Evolutionary conservation across 768 basidiomycete species (phyloP).

Genomic region (Podaxis sp.): DNA sequence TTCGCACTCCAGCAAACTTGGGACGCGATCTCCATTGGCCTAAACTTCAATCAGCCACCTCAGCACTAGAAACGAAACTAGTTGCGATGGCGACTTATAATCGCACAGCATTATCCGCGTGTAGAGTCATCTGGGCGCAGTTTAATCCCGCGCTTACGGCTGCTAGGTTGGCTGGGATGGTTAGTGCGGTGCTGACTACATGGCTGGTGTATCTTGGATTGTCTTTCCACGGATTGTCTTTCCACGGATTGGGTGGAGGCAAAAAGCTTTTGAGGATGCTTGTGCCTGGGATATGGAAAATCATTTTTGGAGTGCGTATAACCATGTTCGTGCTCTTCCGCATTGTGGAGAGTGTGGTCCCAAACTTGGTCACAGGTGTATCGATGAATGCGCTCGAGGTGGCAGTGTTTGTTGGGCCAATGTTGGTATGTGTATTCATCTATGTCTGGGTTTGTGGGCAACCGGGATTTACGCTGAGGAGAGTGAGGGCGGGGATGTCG

Average conservation of each 20-base stretch:
- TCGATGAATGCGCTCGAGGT: not conserved
- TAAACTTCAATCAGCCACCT: too few species aligned
- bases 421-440: slow-evolving; percentile 6
- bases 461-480: not conserved
- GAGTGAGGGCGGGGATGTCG: not conserved
- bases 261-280: not conserved
- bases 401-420: not conserved
- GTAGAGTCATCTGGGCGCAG: too few species aligned
- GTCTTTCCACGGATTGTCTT: too few species aligned
- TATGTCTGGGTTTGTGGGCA: not conserved
- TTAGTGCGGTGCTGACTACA: too few species aligned
- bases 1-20: slow-evolving; percentile 16
- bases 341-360: not conserved
- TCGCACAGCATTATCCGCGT: too few species aligned
- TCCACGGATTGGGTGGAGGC: too few species aligned
- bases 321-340: not conserved
- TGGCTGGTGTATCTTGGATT: too few species aligned
- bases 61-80: too few species aligned
- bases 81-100: too few species aligned
- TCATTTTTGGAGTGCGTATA: not conserved
- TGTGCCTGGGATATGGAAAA: not conserved
- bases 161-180: too few species aligned
- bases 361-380: not conserved
- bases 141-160: too few species aligned
- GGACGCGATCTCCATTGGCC: slow-evolving; percentile 14